phyloP scores from a whole-genome alignment of 2,329 filamentous ascomycete genomes.

The Domatiomyces catenatus region DNA sequence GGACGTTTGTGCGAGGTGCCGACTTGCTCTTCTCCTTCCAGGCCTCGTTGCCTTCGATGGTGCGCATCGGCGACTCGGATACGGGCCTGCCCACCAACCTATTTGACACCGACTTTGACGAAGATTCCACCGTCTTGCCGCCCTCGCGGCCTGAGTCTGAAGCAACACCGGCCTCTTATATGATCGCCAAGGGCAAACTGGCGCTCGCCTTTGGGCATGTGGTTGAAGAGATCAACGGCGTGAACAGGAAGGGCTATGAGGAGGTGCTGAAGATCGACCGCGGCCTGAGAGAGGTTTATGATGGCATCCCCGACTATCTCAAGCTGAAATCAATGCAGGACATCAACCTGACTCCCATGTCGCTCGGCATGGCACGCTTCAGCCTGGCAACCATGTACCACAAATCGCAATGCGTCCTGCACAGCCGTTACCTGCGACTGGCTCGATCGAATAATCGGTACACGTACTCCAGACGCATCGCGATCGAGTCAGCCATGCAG shows the following conservation, averaged over 20 bases:
- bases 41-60: constrained; percentile 51
- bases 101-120: constrained; percentile 49
- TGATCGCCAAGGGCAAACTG: constrained; percentile 32
- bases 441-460: constrained; percentile 68
- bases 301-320: constrained; percentile 64
- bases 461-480: constrained; percentile 65
- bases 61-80: constrained; percentile 48
- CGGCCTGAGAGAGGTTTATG: constrained; percentile 40
- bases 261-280: constrained; percentile 46
- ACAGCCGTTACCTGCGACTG: constrained; percentile 70
- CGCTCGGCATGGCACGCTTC: constrained; percentile 63
- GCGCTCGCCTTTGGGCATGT: constrained; percentile 30
- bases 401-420: constrained; percentile 76
- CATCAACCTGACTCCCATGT: constrained; percentile 52
- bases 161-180: constrained; percentile 40
- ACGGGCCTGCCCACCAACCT: constrained; percentile 47
- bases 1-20: constrained; percentile 39
- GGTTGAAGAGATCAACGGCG: constrained; percentile 27
- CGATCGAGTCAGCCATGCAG: constrained; percentile 73
- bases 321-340: constrained; percentile 61
- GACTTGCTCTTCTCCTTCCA: constrained; percentile 53
- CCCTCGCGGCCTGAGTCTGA: constrained; percentile 41
- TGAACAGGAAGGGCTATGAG: constrained; percentile 39
- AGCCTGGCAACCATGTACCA: constrained; percentile 73
- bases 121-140: constrained; percentile 40